Conservation (phyloP, 1,284 basidiomycete genomes). For the Fistulina hepatica region DNA sequence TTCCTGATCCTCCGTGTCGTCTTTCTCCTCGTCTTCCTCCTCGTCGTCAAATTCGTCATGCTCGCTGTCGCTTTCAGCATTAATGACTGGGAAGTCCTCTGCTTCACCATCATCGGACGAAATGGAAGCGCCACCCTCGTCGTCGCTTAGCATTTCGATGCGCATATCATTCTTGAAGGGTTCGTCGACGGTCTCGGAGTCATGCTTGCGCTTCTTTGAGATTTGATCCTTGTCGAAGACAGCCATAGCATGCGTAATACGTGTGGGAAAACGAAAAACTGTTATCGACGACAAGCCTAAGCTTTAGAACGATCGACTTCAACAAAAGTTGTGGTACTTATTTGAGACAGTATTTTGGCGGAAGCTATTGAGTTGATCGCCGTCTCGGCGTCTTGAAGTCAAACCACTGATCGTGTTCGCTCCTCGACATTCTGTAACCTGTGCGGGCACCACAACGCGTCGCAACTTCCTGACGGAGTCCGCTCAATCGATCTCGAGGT, state of each 20-base stretch:
- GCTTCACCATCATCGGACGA: conserved; percentile 40
- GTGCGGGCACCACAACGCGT: too few species aligned
- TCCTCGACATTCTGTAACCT: too few species aligned
- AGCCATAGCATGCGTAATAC: conserved; percentile 22
- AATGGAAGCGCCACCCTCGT: conserved; percentile 43
- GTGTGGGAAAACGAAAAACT: conserved; percentile 1
- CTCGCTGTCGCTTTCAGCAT: conserved; percentile 33
- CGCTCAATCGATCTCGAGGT: too few species aligned
- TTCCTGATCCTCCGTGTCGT: conserved; percentile 29
- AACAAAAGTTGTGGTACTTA: too few species aligned
- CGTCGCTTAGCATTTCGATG: conserved; percentile 64
- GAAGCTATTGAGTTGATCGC: too few species aligned
- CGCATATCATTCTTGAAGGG: conserved; percentile 30
- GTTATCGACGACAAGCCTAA: too few species aligned
- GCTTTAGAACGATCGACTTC: too few species aligned
- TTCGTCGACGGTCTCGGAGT: conserved; percentile 14
- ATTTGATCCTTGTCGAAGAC: conserved; percentile 22
- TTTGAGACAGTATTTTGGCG: too few species aligned
- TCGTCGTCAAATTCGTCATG: conserved; percentile 34
- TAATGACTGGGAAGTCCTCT: conserved; percentile 46
- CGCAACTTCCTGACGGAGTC: too few species aligned
- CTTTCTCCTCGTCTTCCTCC: conserved; percentile 25
- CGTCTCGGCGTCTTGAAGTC: too few species aligned
- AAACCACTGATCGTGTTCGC: too few species aligned
- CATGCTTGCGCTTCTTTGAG: conserved; percentile 49